Base-by-base conservation (phyloP, 805 yeast genomes). In the Komagataella mondaviorum region DNA sequence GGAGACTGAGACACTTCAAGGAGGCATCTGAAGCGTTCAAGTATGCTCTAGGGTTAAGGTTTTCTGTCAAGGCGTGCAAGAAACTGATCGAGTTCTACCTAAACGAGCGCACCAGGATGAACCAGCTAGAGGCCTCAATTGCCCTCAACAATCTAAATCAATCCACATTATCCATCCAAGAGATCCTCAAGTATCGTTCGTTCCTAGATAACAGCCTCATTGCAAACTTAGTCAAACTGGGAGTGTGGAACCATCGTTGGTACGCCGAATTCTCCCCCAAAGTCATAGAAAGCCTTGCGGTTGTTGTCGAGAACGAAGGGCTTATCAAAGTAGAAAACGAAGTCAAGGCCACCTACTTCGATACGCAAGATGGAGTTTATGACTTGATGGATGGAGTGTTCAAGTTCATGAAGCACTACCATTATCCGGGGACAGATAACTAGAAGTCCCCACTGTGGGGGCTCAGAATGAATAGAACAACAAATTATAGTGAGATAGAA, bases 211-310 rank as follows among this genome's bases (percentile, higher is more conserved):
- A 73, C 49, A 71, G 74, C 55, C 78, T 88, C 10, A 71, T 90
- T 53, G 88, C 84, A 52, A 69, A 83, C 20, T 67, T 81, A 52
- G 87, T 90, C 43, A 85, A 85, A 59, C 70, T 93, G 51, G 70
- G 84, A n/a, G 95, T 93, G n/a, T 95, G 98, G 97, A 85, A 88
- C 62, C 97, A 90, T 66, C 79, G 99, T 62, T 93, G 99, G 99
- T 95, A 91, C 68, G 78, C 83, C 56, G 96, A 91, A 57, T 91
- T 89, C 62, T 82, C 95, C 6, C 86, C 95, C 18, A 71, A 71
- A 48, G 70, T 88, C 48, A 62, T 81, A n/a, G 63, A 68, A n/a
- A 69, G 80, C 0, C 67, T 89, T 53, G 69, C 77, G 18, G 76
- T 73, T 51, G 70, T 88, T 51, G 81, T 88, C 22, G 79, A 78